Evolutionary conservation across 805 yeast genomes (phyloP).

Genomic region (Metschnikowia sp.): DNA sequence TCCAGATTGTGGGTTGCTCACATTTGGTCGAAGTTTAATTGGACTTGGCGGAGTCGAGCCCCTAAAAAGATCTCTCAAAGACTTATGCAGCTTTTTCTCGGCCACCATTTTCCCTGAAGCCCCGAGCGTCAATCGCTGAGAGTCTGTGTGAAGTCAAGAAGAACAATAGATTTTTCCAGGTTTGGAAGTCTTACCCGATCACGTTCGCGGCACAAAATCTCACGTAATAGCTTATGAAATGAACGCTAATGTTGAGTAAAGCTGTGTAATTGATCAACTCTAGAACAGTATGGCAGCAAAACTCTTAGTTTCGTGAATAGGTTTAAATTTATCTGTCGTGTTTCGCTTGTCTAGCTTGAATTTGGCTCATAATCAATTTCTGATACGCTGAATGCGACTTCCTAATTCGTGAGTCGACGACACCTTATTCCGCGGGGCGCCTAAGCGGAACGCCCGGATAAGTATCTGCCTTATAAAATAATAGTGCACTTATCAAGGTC

Average conservation of each 20-base stretch:
- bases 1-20: neutral
- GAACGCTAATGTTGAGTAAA: no score
- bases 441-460: no score
- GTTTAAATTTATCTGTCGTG: no score
- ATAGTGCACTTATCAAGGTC: no score
- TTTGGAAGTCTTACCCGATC: neutral
- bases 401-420: neutral
- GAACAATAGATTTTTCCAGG: conserved; percentile 2
- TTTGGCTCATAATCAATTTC: no score
- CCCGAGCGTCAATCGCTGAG: neutral
- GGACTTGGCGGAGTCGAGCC: conserved; percentile 10
- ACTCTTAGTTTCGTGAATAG: no score
- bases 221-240: no score
- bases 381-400: conserved; percentile 1
- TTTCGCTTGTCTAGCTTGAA: no score
- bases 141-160: neutral
- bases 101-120: conserved; percentile 6
- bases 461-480: no score
- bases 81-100: conserved; percentile 15
- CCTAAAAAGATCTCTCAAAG: conserved; percentile 13
- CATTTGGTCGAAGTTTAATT: conserved; percentile 4
- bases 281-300: no score
- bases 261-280: no score
- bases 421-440: no score
- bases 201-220: neutral